Conservation (phyloP, 768 basidiomycete genomes). For the Pleurotus eryngii region DNA sequence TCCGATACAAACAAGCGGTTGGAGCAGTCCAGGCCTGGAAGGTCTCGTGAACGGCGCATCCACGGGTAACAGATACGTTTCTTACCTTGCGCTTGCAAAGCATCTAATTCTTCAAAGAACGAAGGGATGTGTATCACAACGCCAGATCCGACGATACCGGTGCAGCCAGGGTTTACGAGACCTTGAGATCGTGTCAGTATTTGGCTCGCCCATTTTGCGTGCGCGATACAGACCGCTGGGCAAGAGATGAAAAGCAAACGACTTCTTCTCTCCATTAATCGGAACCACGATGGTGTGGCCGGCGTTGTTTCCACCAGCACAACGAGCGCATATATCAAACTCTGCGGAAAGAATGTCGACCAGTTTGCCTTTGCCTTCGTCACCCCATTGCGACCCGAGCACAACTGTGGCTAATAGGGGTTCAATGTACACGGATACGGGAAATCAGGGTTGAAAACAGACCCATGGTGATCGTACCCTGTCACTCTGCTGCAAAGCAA, state of each 20-base stretch:
- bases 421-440: background rate
- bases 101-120: slow-evolving; percentile 91
- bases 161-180: slow-evolving; percentile 81
- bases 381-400: slow-evolving; percentile 88
- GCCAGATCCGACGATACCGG: slow-evolving; percentile 87
- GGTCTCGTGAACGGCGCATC: background rate
- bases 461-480: too few species aligned
- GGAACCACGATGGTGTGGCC: slow-evolving; percentile 96
- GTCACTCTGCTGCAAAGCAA: too few species aligned
- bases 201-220: background rate
- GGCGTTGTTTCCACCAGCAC: slow-evolving; percentile 98
- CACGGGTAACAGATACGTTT: background rate
- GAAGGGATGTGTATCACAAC: slow-evolving; percentile 97
- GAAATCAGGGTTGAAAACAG: too few species aligned
- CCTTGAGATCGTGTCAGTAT: slow-evolving; percentile 37
- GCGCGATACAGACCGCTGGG: slow-evolving; percentile 69
- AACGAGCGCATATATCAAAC: slow-evolving; percentile 89
- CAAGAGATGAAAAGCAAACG: slow-evolving; percentile 92
- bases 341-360: slow-evolving; percentile 94
- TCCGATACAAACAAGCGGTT: slow-evolving; percentile 90
- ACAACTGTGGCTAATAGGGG: slow-evolving; percentile 56
- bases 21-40: slow-evolving; percentile 77
- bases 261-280: slow-evolving; percentile 67
- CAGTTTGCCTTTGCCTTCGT: slow-evolving; percentile 93
- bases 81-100: slow-evolving; percentile 77